Evolutionary conservation across 2,329 filamentous ascomycete genomes (phyloP).

Genomic region (Myrmaecium sp.): DNA sequence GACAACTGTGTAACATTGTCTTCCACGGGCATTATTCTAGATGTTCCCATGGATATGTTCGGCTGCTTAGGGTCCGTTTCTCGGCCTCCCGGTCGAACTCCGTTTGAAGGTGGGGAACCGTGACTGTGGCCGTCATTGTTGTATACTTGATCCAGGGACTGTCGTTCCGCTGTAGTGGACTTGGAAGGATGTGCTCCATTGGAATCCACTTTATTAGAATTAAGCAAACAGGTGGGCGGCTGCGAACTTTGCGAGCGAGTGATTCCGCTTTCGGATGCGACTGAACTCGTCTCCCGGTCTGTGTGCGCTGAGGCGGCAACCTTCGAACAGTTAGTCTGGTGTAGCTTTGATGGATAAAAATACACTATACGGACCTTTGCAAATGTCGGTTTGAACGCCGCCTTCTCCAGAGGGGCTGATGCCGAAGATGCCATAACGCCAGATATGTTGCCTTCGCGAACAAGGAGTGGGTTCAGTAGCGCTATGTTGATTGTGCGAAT

Average conservation of each 20-base stretch:
- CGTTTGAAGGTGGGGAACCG: too few species aligned
- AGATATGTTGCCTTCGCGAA: constrained; percentile 4
- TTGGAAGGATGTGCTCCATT: too few species aligned
- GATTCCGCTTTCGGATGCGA: too few species aligned
- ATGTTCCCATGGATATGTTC: too few species aligned
- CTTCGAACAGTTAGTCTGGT: constrained; percentile 11
- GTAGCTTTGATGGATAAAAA: neutral
- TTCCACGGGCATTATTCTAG: constrained; percentile 15
- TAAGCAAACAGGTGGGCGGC: too few species aligned
- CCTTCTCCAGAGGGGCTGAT: constrained; percentile 13
- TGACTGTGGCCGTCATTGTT: too few species aligned
- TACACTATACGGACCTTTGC: constrained; percentile 54
- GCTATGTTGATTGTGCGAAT: constrained; percentile 4
- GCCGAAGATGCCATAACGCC: constrained; percentile 16
- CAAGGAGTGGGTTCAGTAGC: constrained; percentile 7
- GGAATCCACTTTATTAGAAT: too few species aligned
- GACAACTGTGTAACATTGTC: constrained; percentile 29
- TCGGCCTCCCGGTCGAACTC: too few species aligned
- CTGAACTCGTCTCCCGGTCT: constrained; percentile 13
- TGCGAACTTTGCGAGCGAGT: too few species aligned
- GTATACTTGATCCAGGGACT: too few species aligned
- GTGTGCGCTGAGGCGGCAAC: constrained; percentile 24
- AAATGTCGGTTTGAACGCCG: constrained; percentile 46
- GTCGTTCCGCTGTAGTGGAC: too few species aligned
- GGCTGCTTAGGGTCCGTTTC: too few species aligned